Percentiles rank a stretch among this genome's conserved stretches.
Evolutionary conservation across 495 filamentous ascomycete genomes (phyloP).

Genomic region (Massariosphaeria phaeospora): DNA sequence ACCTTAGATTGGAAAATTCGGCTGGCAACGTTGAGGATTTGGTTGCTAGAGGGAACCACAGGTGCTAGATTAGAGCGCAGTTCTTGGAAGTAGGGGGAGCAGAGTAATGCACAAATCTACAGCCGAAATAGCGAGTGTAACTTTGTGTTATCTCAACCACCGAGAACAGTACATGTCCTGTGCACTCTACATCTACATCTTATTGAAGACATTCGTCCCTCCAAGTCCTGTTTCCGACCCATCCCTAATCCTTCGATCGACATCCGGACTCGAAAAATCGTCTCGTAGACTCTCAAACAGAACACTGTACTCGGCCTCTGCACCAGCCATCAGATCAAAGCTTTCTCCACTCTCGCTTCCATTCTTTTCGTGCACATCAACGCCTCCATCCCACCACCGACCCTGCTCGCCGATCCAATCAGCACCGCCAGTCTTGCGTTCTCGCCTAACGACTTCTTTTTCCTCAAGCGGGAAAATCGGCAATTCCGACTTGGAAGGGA

Average conservation of each 20-base stretch:
- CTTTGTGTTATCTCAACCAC: background rate
- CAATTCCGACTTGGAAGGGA: constrained; percentile 37
- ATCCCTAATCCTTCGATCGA: constrained; percentile 21
- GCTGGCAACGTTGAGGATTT: too few relatives aligned
- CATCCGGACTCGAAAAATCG: constrained; percentile 12
- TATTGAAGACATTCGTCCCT: constrained; percentile 35
- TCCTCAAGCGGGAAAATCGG: constrained; percentile 28
- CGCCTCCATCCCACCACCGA: constrained; percentile 23
- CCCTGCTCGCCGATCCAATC: constrained; percentile 51
- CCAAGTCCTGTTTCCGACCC: constrained; percentile 7
- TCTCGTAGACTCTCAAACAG: constrained; percentile 30
- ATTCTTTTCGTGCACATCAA: constrained; percentile 33
- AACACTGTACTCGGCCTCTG: constrained; percentile 40
- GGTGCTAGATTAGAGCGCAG: too few relatives aligned
- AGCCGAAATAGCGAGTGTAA: background rate
- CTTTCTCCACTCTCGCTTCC: constrained; percentile 56
- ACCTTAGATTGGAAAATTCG: too few relatives aligned
- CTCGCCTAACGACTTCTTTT: constrained; percentile 26
- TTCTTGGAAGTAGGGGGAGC: too few relatives aligned
- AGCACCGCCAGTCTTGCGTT: constrained; percentile 43
- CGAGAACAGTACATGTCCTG: too few relatives aligned
- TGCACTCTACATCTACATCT: constrained; percentile 32
- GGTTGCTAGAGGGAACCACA: too few relatives aligned
- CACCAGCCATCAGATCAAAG: constrained; percentile 53
- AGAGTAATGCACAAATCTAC: background rate